phyloP scores from a whole-genome alignment of 2,329 filamentous ascomycete genomes.

The Leptographium lundbergii region DNA sequence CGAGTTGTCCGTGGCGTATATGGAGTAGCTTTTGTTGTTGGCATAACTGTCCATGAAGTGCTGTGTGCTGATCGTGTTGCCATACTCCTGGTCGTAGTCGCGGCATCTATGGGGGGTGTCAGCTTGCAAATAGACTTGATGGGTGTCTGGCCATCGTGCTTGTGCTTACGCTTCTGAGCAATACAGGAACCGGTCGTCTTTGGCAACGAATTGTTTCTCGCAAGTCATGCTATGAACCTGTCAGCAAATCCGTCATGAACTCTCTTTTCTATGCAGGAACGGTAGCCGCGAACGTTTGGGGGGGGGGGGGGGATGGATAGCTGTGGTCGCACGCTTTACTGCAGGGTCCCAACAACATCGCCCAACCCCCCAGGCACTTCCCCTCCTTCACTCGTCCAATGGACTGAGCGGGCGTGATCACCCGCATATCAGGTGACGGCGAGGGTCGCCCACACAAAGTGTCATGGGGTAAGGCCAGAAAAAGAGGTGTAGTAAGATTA shows the following conservation, averaged over 20 bases:
- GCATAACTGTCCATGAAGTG: conserved; percentile 8
- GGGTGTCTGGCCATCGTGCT: too few species aligned
- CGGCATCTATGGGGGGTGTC: conserved; percentile 31
- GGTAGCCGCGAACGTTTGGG: neutral
- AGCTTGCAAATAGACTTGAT: neutral
- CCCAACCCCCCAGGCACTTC: conserved; percentile 6
- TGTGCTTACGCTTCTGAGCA: conserved; percentile 48
- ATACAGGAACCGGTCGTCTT: conserved; percentile 45
- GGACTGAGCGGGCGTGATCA: conserved; percentile 11
- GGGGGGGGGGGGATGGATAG: neutral
- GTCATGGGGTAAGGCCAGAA: conserved; percentile 8
- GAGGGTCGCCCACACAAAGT: conserved; percentile 8
- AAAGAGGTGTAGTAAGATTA: conserved; percentile 8
- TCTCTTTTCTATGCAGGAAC: conserved; percentile 11
- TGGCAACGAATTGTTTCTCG: conserved; percentile 51
- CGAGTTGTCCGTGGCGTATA: conserved; percentile 30
- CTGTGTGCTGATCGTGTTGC: conserved; percentile 10
- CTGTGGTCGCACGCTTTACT: neutral
- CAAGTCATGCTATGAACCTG: conserved; percentile 44
- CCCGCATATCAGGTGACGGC: conserved; percentile 19
- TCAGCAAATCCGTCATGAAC: conserved; percentile 16
- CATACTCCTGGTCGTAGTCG: conserved; percentile 33
- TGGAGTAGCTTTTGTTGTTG: conserved; percentile 21
- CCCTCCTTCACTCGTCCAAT: conserved; percentile 13
- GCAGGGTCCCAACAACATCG: neutral